Evolutionary conservation across 2,329 filamentous ascomycete species (phyloP).

Genomic region (Neurospora crassa): DNA sequence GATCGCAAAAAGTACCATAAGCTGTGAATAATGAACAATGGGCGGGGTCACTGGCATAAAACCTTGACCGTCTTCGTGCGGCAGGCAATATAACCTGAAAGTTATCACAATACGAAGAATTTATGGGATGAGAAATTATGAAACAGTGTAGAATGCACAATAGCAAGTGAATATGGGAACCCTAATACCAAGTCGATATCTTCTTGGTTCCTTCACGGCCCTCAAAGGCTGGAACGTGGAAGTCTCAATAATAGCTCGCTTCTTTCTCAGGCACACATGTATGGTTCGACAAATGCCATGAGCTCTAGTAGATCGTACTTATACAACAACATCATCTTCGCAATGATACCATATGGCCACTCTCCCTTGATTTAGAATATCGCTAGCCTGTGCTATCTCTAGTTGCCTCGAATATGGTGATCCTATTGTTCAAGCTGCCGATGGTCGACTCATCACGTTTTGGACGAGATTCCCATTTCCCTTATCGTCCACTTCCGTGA

Average conservation of each 20-base stretch:
- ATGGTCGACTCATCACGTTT: not conserved
- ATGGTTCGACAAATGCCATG: not conserved
- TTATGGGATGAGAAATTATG: not conserved
- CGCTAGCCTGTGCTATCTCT: not conserved
- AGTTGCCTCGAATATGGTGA: not conserved
- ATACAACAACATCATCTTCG: not conserved
- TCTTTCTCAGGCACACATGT: not conserved
- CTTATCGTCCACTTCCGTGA: not conserved
- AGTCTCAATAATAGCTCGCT: not conserved
- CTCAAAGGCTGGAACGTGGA: not conserved
- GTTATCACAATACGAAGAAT: not conserved
- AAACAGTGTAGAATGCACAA: not conserved
- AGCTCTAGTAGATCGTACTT: not conserved
- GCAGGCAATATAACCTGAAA: not conserved
- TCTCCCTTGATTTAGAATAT: not conserved
- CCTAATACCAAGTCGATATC: not conserved
- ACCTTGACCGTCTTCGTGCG: not conserved
- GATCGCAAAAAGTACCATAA: not conserved
- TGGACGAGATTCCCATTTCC: not conserved
- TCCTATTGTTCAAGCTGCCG: not conserved
- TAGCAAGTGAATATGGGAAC: not conserved
- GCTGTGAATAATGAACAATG: not conserved
- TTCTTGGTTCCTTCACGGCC: not conserved
- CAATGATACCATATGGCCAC: not conserved
- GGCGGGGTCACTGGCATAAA: not conserved